Conservation (phyloP, 805 yeast genomes). For the Crinitomyces ghanaensis region DNA sequence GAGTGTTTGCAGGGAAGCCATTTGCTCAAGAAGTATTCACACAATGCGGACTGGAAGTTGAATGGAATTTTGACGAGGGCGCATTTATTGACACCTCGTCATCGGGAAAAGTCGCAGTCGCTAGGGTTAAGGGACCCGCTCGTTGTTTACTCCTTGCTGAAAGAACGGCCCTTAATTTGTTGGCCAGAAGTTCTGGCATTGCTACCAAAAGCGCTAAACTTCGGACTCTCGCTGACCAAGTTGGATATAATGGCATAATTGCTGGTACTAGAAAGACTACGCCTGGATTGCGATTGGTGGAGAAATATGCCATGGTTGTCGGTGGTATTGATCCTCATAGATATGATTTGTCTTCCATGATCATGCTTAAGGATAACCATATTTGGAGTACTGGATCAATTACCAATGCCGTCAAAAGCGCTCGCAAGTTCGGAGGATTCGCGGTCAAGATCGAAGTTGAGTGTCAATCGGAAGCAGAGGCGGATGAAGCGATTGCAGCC, state of each 20-base stretch:
- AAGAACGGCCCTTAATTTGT: slow-evolving; percentile 69
- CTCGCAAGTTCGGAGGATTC: slow-evolving; percentile 77
- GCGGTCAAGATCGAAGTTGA: slow-evolving; percentile 88
- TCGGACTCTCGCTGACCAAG: slow-evolving; percentile 45
- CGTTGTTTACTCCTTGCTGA: slow-evolving; percentile 73
- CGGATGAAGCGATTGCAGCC: slow-evolving; percentile 83
- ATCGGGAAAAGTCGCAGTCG: slow-evolving; percentile 56
- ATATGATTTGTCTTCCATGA: slow-evolving; percentile 85
- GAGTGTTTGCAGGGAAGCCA: slow-evolving; percentile 76
- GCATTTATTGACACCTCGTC: slow-evolving; percentile 38
- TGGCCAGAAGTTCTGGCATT: slow-evolving; percentile 77
- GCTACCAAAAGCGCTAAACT: slow-evolving; percentile 64
- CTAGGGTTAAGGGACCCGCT: slow-evolving; percentile 70
- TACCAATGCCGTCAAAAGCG: slow-evolving; percentile 66
- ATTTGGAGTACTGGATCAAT: slow-evolving; percentile 89
- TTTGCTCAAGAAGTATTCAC: slow-evolving; percentile 75
- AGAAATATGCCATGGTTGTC: slow-evolving; percentile 87
- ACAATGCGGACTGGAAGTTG: slow-evolving; percentile 60
- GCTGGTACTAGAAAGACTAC: slow-evolving; percentile 98
- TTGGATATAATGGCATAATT: slow-evolving; percentile 70
- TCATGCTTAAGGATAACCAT: slow-evolving; percentile 93
- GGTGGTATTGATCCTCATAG: slow-evolving; percentile 94
- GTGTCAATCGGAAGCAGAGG: slow-evolving; percentile 74
- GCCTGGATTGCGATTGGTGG: slow-evolving; percentile 81
- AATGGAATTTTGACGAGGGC: slow-evolving; percentile 73